Evolutionary conservation across 768 basidiomycete species (phyloP).

Genomic region (Pleurotus pulmonarius): DNA sequence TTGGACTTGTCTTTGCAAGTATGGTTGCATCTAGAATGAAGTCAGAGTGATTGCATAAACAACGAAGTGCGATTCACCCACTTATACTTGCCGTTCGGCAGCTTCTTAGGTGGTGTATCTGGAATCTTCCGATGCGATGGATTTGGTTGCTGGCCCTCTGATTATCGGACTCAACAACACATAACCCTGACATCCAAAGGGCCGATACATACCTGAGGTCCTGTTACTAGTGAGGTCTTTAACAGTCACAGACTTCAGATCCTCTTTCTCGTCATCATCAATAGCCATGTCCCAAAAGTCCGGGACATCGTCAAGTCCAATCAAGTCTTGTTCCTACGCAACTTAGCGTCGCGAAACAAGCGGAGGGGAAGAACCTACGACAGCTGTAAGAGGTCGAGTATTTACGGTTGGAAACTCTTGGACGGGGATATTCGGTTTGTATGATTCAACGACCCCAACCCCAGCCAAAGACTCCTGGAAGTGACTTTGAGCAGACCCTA

Average conservation of each 20-base stretch:
- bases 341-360: background rate
- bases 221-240: conserved; percentile 31
- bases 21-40: conserved; percentile 64
- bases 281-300: conserved; percentile 64
- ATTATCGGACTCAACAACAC: too few relatives aligned
- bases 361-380: conserved; percentile 33
- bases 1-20: conserved; percentile 71
- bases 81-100: conserved; percentile 66
- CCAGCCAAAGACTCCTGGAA: conserved; percentile 75
- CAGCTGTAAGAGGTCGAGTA: conserved; percentile 64
- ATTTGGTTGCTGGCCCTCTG: conserved; percentile 5
- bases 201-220: background rate
- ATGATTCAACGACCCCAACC: conserved; percentile 43
- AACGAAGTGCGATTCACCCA: conserved; percentile 25
- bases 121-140: background rate
- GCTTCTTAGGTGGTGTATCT: conserved; percentile 25
- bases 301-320: conserved; percentile 63
- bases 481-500: background rate
- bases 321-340: conserved; percentile 63
- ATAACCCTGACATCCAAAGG: too few relatives aligned
- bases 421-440: conserved; percentile 54
- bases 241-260: conserved; percentile 18
- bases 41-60: background rate
- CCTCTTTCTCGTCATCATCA: conserved; percentile 25
- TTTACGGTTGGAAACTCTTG: conserved; percentile 62